phyloP scores from a whole-genome alignment of 257 asterid species.

The Solanum microdontum region DNA sequence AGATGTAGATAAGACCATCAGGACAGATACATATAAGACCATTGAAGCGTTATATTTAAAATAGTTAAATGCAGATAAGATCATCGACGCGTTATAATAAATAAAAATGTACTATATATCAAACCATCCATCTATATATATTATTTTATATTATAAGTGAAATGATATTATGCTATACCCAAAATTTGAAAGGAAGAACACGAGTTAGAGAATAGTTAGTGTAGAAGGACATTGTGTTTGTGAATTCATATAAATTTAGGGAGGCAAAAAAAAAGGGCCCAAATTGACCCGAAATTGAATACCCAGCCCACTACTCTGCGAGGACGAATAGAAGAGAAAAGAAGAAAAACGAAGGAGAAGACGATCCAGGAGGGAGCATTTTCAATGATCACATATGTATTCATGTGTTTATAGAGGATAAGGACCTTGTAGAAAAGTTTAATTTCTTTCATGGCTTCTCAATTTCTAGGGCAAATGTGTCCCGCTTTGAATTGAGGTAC shows the following conservation, averaged over 20 bases:
- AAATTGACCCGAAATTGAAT: conserved; percentile 19
- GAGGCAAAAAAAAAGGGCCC: conserved; percentile 9
- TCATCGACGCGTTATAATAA: neutral
- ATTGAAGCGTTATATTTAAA: neutral
- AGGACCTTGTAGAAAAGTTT: neutral
- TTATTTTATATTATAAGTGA: neutral
- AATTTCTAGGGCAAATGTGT: conserved; percentile 23
- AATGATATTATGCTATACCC: neutral
- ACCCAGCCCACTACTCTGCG: conserved; percentile 27
- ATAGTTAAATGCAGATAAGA: neutral
- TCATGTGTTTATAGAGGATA: neutral
- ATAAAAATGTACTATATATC: neutral
- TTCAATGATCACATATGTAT: neutral
- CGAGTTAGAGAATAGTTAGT: neutral
- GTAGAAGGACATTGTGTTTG: neutral
- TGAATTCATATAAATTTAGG: neutral
- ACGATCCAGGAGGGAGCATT: conserved; percentile 13
- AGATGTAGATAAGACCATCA: neutral
- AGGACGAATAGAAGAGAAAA: conserved; percentile 33
- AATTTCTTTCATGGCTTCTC: conserved; percentile 7
- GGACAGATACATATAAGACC: neutral
- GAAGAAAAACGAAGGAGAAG: conserved; percentile 20
- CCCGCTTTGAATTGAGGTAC: conserved; percentile 17
- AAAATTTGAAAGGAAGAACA: neutral
- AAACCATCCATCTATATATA: neutral